Conservation (phyloP, 2,329 filamentous ascomycete species). For the Colletotrichum graminicola region DNA sequence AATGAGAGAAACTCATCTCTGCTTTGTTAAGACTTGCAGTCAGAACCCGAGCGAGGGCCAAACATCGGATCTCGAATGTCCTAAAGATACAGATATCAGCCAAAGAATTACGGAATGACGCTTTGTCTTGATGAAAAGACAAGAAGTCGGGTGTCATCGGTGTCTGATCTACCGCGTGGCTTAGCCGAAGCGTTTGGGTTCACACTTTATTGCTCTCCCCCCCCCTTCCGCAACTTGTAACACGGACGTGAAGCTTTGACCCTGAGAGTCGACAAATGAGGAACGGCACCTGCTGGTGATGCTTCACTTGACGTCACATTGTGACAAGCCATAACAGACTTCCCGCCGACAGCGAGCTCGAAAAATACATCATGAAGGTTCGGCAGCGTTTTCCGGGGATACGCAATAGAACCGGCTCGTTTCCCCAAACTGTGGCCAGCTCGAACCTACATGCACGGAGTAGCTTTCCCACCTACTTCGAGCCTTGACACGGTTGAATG, state of each 20-base stretch:
- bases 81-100: background rate
- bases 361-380: background rate
- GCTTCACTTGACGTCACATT: background rate
- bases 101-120: background rate
- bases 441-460: background rate
- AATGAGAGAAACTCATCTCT: background rate
- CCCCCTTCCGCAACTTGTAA: constrained; percentile 11
- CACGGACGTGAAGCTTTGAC: constrained; percentile 9
- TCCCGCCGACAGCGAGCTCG: background rate
- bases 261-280: background rate
- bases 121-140: background rate
- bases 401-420: background rate
- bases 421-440: background rate
- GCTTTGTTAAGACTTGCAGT: no score
- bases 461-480: background rate
- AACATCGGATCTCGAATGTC: background rate
- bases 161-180: background rate
- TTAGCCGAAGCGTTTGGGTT: background rate
- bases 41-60: background rate
- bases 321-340: background rate
- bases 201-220: background rate
- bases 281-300: background rate
- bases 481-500: background rate
- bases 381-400: background rate
- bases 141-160: background rate